Conservation (phyloP, 2,329 filamentous ascomycete genomes). For the Neospermospora avenae region DNA sequence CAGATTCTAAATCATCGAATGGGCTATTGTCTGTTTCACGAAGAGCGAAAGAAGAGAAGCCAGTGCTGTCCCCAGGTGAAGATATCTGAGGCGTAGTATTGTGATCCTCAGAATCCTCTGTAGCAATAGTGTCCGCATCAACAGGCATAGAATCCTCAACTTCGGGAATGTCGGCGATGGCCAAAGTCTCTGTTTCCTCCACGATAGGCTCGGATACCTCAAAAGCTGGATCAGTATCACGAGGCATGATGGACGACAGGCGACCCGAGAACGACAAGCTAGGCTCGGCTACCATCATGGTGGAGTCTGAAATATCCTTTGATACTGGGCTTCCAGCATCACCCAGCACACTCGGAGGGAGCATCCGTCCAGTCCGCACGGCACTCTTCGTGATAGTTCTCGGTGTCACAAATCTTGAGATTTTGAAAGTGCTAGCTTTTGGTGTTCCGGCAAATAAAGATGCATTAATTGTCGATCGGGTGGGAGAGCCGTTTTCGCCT, state of each 20-base stretch:
- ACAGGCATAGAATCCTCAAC: constrained; percentile 13
- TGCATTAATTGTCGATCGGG: constrained; percentile 13
- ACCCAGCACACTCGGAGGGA: constrained; percentile 19
- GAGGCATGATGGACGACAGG: constrained; percentile 40
- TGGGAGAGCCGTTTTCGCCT: constrained; percentile 32
- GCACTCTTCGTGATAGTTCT: constrained; percentile 28
- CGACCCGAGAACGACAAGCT: constrained; percentile 37
- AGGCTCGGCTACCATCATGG: constrained; percentile 10
- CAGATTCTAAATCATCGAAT: constrained; percentile 51
- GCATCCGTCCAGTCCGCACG: constrained; percentile 24
- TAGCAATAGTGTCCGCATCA: constrained; percentile 17
- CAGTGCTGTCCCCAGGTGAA: constrained; percentile 22
- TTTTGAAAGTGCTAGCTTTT: constrained; percentile 31
- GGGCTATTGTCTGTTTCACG: constrained; percentile 47
- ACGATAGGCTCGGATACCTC: constrained; percentile 5
- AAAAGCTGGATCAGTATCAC: constrained; percentile 33
- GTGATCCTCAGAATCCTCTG: constrained; percentile 14
- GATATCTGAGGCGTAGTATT: constrained; percentile 26
- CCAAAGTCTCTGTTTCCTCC: constrained; percentile 17
- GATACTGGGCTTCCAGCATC: constrained; percentile 10
- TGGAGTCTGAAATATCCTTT: neutral
- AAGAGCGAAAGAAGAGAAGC: constrained; percentile 40
- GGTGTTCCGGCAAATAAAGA: constrained; percentile 28
- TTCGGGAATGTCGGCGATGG: neutral
- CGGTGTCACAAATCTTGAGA: constrained; percentile 33